phyloP scores from a whole-genome alignment of 1,284 basidiomycete species.

The Rhodotorula sp. region DNA sequence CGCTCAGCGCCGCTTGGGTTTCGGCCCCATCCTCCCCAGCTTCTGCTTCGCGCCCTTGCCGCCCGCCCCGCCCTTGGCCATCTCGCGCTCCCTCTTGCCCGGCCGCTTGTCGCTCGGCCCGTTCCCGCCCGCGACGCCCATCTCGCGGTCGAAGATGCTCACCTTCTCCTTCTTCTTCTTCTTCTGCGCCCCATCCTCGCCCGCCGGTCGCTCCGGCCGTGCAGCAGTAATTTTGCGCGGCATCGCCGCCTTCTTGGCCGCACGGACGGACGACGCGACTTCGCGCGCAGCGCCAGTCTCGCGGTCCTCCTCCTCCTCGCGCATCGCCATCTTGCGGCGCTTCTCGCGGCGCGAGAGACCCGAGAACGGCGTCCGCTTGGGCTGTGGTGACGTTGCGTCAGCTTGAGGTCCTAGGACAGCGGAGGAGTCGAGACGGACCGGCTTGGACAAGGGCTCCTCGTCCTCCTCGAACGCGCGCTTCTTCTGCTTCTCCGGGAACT shows the following conservation, averaged over 20 bases:
- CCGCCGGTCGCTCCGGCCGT: conserved; percentile 15
- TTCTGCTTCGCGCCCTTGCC: conserved; percentile 16
- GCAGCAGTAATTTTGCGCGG: conserved; percentile 31
- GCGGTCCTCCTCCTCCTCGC: conserved; percentile 71
- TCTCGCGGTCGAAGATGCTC: conserved; percentile 35
- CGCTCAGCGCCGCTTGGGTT: conserved; percentile 14
- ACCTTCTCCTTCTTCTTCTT: conserved; percentile 26
- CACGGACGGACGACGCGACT: conserved; percentile 72
- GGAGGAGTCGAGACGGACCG: conserved; percentile 10
- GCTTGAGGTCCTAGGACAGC: neutral
- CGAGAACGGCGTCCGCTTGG: conserved; percentile 56
- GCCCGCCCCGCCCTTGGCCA: conserved; percentile 11
- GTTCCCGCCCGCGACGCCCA: conserved; percentile 19
- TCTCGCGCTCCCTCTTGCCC: conserved; percentile 25
- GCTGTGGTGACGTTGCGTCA: neutral
- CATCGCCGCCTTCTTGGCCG: conserved; percentile 69
- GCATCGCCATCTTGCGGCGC: conserved; percentile 77
- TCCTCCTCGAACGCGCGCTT: conserved; percentile 29
- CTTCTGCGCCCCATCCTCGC: neutral
- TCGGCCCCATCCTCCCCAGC: conserved; percentile 21
- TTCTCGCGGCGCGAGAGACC: conserved; percentile 81
- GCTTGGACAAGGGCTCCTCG: conserved; percentile 23
- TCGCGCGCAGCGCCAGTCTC: conserved; percentile 50
- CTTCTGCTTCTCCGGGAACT: conserved; percentile 41
- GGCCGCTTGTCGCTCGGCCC: conserved; percentile 12